phyloP scores from a whole-genome alignment of 495 filamentous ascomycete species.

The Aspergillus funiculosus region DNA sequence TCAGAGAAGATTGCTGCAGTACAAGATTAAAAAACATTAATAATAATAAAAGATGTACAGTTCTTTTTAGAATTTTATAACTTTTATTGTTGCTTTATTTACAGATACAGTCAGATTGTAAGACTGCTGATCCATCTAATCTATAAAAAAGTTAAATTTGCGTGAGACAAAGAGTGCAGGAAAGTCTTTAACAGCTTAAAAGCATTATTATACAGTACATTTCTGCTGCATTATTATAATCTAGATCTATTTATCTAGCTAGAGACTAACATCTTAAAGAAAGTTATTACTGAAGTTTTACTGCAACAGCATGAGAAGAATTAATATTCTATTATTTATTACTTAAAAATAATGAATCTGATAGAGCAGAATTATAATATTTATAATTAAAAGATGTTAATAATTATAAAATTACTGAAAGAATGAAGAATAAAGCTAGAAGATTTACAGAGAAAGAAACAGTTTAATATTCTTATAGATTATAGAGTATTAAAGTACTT shows the following conservation, averaged over 20 bases:
- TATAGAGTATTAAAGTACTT: constrained; percentile 26
- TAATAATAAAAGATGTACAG: constrained; percentile 17
- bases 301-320: not conserved
- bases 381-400: constrained; percentile 27
- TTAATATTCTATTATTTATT: constrained; percentile 18
- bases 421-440: constrained; percentile 24
- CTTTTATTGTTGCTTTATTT: constrained; percentile 29
- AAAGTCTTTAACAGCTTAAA: not conserved
- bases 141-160: constrained; percentile 3
- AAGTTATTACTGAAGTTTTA: constrained; percentile 8
- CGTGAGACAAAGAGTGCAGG: not conserved
- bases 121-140: constrained; percentile 7
- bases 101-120: constrained; percentile 18
- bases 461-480: constrained; percentile 5
- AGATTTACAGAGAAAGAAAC: not conserved
- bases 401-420: constrained; percentile 24
- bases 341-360: constrained; percentile 19
- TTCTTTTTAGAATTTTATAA: constrained; percentile 28
- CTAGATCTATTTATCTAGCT: constrained; percentile 5
- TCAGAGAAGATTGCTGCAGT: constrained; percentile 15
- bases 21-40: constrained; percentile 15
- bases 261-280: constrained; percentile 16
- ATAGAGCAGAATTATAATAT: constrained; percentile 32
- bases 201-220: not conserved
- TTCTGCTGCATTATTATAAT: constrained; percentile 7